Percentiles rank a stretch among this genome's conserved stretches.
These are phyloP conservation scores for Cucurbita argyrosperma DNA, from an alignment of 306 rosid species.

Conservation along the genomic window DNA sequence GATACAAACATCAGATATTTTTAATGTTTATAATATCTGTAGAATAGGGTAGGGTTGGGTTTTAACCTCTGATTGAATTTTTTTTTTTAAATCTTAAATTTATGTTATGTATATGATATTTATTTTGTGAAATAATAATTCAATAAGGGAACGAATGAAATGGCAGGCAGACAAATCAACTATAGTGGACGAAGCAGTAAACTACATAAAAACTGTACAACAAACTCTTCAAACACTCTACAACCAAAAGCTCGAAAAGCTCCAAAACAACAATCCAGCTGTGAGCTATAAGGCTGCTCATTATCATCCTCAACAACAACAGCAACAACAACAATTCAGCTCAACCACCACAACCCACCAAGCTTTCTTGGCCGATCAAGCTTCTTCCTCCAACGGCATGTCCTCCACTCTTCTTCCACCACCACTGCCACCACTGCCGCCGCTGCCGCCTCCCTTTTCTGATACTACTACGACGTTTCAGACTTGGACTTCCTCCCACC, in stretches of 20 bases:
- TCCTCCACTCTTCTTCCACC: background rate
- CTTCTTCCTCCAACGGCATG: background rate
- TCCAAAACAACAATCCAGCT: background rate
- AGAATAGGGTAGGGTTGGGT: too few relatives aligned
- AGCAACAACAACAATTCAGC: too few relatives aligned
- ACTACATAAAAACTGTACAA: background rate
- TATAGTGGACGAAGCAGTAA: background rate
- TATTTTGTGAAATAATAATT: too few relatives aligned
- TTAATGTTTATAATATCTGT: too few relatives aligned
- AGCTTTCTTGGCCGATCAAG: background rate
- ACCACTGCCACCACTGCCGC: background rate
- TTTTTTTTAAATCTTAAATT: too few relatives aligned
- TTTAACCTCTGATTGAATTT: too few relatives aligned
- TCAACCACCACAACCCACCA: background rate
- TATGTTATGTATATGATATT: too few relatives aligned
- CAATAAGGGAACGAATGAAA: background rate
- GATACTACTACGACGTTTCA: constrained; percentile 13
- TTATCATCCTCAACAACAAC: too few relatives aligned
- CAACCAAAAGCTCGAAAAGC: background rate
- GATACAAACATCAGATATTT: too few relatives aligned
- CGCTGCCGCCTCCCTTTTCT: background rate
- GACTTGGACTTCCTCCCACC: constrained; percentile 40
- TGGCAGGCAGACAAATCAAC: background rate
- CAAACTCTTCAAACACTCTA: background rate
- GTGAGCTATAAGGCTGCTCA: background rate